Conservation (phyloP, 208 protist genomes). For the Acanthamoeba castellanii region DNA sequence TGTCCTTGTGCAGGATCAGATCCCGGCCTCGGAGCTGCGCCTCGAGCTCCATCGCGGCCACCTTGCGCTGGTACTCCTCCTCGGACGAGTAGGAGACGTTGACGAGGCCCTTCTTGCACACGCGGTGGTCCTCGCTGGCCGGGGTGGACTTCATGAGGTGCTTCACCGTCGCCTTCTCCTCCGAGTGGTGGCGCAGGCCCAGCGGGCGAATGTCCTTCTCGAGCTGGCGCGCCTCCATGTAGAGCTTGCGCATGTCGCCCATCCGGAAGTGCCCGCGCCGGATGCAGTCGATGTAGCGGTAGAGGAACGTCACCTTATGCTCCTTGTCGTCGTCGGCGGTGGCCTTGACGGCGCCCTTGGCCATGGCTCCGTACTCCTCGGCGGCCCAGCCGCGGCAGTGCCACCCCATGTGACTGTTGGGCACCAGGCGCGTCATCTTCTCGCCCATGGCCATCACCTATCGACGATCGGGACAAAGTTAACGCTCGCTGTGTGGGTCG, state of each 20-base stretch:
- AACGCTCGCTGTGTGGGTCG: no score
- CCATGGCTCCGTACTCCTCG: neutral
- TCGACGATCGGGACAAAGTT: no score
- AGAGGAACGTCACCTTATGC: conserved; percentile 7
- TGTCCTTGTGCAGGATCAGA: neutral
- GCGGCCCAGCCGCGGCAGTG: neutral
- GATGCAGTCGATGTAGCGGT: neutral
- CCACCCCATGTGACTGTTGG: neutral
- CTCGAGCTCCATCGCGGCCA: neutral
- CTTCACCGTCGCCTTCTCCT: neutral
- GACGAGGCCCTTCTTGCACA: neutral
- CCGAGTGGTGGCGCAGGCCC: neutral
- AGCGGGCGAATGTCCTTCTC: neutral
- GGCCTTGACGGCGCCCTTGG: conserved; percentile 5
- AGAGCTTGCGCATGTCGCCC: neutral
- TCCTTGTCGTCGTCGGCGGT: neutral
- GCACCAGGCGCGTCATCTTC: neutral
- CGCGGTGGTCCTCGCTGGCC: neutral
- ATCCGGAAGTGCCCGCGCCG: neutral
- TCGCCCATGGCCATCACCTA: neutral
- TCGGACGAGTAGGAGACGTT: neutral
- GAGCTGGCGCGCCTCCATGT: neutral
- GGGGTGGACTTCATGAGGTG: neutral
- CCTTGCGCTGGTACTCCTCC: conserved; percentile 18
- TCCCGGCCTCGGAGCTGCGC: neutral